Evolutionary conservation across 139 green algal genomes (phyloP), one percentile per base, ranked within the genome.

Genomic region (Chlorella sp.): DNA sequence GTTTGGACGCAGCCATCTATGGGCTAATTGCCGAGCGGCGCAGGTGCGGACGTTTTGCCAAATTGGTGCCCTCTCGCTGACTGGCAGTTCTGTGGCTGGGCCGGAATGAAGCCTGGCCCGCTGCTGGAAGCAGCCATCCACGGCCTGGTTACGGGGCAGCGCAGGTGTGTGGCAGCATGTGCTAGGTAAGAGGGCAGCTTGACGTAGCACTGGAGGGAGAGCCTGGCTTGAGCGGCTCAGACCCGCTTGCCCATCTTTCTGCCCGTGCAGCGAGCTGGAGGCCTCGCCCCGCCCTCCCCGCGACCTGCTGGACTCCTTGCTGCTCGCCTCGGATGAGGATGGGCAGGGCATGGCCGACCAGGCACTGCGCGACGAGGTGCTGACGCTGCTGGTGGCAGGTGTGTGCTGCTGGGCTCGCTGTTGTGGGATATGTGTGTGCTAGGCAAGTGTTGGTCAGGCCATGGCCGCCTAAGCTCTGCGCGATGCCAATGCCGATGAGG

Each of bases 1-100:
- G 90, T 36, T 89, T 98, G 79, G 94, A 98, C 76, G 48, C 76
- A 3, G 86, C 93, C 0, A 92, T 98, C 38, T 97, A 97, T 84
- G 84, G 85, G 51, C 90, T 98, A 78, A 98, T 98, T 28, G 88
- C 58, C 1, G 76, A 82, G 56, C 76, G 76, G 8, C 76, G 76
- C 40, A 81, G 75, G 75, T 81, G 75, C 20, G 48, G 41, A 46
- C 41, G 79, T n/a, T n/a, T n/a, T n/a, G n/a, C n/a, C n/a, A n/a
- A n/a, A n/a, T n/a, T n/a, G n/a, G n/a, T n/a, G n/a, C n/a, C n/a
- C n/a, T n/a, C n/a, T n/a, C n/a, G n/a, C n/a, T n/a, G n/a, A n/a
- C n/a, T n/a, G n/a, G n/a, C 54, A 17, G 44, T 24, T 24, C 20
- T 9, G 73, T 26, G 11, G 36, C 22, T 74, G 43, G 11, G 38